Conservation (phyloP, 208 protist species). For the Leishmania aethiopica region DNA sequence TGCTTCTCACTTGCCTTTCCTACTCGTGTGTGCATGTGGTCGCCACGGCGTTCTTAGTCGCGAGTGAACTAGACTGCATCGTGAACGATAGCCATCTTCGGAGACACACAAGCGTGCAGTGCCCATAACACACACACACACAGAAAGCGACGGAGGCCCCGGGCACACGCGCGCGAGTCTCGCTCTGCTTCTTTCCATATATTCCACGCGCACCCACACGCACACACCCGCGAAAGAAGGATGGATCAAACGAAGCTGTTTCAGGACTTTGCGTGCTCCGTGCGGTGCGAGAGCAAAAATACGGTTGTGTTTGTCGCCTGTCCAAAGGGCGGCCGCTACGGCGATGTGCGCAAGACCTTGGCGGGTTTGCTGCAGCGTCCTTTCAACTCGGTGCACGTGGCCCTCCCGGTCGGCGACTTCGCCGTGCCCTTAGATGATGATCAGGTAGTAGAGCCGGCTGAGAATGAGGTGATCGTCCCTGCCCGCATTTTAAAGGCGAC, state of each 20-base stretch:
- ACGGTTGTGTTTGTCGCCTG: constrained; percentile 72
- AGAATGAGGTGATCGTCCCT: constrained; percentile 39
- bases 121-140: background rate
- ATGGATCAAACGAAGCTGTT: constrained; percentile 53
- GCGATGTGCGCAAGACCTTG: constrained; percentile 76
- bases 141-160: background rate
- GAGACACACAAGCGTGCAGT: background rate
- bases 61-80: background rate
- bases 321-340: constrained; percentile 52
- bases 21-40: background rate
- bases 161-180: background rate
- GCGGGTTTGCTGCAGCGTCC: constrained; percentile 53
- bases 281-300: constrained; percentile 55
- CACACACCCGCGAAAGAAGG: background rate
- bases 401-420: constrained; percentile 5
- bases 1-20: background rate
- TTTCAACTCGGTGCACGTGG: constrained; percentile 47
- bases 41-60: background rate
- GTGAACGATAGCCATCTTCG: background rate
- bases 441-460: constrained; percentile 27
- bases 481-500: constrained; percentile 44
- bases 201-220: background rate
- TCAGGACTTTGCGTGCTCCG: constrained; percentile 53
- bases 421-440: constrained; percentile 37
- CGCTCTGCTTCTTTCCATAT: background rate